These are phyloP conservation scores for Phytophthora cryptogea DNA, from an alignment of 352 stramenopile genomes.

Conservation along the genomic window DNA sequence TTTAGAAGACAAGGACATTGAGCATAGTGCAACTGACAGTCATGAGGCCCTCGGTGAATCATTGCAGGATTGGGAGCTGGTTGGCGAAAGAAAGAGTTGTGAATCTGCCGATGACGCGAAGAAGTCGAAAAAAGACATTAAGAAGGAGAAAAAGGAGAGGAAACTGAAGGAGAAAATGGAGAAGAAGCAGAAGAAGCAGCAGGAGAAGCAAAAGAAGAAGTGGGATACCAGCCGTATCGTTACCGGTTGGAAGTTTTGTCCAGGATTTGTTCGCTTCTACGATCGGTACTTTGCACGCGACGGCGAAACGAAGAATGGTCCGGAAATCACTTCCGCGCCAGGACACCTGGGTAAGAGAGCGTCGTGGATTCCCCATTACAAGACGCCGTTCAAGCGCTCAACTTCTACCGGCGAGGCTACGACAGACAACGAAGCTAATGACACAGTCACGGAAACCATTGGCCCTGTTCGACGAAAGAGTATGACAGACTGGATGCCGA, in stretches of 20 bases:
- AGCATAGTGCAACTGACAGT: conserved; percentile 10
- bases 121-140: conserved; percentile 29
- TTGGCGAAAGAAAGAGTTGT: conserved; percentile 18
- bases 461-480: conserved; percentile 42
- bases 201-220: conserved; percentile 36
- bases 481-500: conserved; percentile 45
- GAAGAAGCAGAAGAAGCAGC: conserved; percentile 41
- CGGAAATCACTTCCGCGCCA: conserved; percentile 24
- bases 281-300: conserved; percentile 57
- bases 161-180: conserved; percentile 33
- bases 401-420: conserved; percentile 36
- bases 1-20: conserved; percentile 20
- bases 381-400: conserved; percentile 35
- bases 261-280: conserved; percentile 71
- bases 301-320: conserved; percentile 22
- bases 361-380: conserved; percentile 30
- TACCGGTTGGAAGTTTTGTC: conserved; percentile 58
- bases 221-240: conserved; percentile 44
- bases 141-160: conserved; percentile 31
- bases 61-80: conserved; percentile 35
- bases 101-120: conserved; percentile 14
- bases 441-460: conserved; percentile 25
- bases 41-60: conserved; percentile 17
- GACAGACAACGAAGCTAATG: conserved; percentile 24
- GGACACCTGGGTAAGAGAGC: conserved; percentile 20